Evolutionary conservation across 2,329 filamentous ascomycete genomes (phyloP).

Genomic region (Geosmithia morbida): DNA sequence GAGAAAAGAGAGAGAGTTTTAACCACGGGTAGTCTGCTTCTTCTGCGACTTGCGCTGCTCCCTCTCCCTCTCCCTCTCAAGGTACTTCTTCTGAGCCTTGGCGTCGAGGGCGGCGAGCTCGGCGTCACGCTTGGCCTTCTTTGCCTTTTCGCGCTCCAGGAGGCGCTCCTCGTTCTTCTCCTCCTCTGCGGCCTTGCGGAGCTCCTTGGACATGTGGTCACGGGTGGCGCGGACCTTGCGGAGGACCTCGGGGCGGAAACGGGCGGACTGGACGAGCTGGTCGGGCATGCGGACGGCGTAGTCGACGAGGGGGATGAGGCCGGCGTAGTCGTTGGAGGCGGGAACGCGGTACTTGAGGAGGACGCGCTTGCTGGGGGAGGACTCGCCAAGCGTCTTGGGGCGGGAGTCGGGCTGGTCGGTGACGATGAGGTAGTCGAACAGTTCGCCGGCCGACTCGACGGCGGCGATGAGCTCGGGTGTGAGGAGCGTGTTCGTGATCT

Average conservation of each 20-base stretch:
- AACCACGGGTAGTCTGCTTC: conserved; percentile 39
- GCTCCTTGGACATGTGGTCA: conserved; percentile 65
- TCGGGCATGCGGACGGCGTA: conserved; percentile 81
- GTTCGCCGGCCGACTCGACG: conserved; percentile 61
- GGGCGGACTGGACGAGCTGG: conserved; percentile 57
- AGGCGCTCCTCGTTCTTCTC: conserved; percentile 68
- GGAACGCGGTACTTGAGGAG: conserved; percentile 63
- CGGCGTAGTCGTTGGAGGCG: conserved; percentile 44
- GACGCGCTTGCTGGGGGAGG: conserved; percentile 71
- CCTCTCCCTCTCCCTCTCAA: conserved; percentile 69
- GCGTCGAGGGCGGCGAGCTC: conserved; percentile 64
- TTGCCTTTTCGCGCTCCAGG: conserved; percentile 56
- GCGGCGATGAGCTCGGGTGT: conserved; percentile 79
- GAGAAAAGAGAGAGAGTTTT: conserved; percentile 5
- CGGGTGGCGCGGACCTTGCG: conserved; percentile 71
- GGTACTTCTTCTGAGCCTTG: conserved; percentile 74
- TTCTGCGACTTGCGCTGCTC: conserved; percentile 43
- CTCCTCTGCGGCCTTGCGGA: conserved; percentile 68
- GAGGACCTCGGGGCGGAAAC: conserved; percentile 81
- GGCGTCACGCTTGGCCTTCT: conserved; percentile 81
- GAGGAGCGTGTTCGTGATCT: conserved; percentile 77
- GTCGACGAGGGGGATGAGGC: conserved; percentile 60
- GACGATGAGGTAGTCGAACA: conserved; percentile 74
- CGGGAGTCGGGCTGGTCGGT: conserved; percentile 82
- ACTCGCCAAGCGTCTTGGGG: conserved; percentile 74